Base-by-base conservation (phyloP, 345 rosid species). In the Sapria himalayana region DNA sequence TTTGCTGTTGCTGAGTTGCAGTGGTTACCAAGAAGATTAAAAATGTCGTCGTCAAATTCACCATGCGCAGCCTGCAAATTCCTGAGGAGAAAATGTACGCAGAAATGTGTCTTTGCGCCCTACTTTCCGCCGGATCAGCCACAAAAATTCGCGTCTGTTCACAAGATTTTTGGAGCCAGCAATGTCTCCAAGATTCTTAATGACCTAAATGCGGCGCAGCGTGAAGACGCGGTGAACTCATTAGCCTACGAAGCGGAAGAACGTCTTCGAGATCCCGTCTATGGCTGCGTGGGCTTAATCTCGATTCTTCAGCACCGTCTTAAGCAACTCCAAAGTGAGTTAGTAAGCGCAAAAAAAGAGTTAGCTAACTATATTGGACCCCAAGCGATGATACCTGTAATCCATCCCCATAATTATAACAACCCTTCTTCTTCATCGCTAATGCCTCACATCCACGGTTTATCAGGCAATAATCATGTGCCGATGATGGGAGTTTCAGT, bases 321-420 rank as follows among this genome's bases (percentile, higher is more conserved):
- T 46, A 61, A 64, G 25, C 66, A 65, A 17, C 63, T 65, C 37
- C 71, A 65, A 18, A 37, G 46, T 39, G 71, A 65, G 36, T 66
- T 57, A 29, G 64, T 63, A 63, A 58, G 72, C 3, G 81, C 81
- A 0, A 67, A 67, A 15, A 67, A 73, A 0, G 81, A 74, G 46
- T 66, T 74, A 3, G 67, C 81, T 5, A 70, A 70, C 59, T 74
- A 74, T n/a, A n/a, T n/a, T n/a, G 43, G 43, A 4, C 25, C 43
- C 20, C 43, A 39, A 10, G 42, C 42, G 2, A 4, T 38, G 21
- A n/a, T n/a, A n/a, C n/a, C n/a, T n/a, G n/a, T n/a, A n/a, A n/a
- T n/a, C n/a, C n/a, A n/a, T n/a, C 19, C 9, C 42, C 42, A 22
- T 7, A 38, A 33, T 12, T 19, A 6, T 19, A 19, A 19, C 13